Evolutionary conservation across 2,329 filamentous ascomycete genomes (phyloP).

Genomic region (Aspergillus tubingensis): DNA sequence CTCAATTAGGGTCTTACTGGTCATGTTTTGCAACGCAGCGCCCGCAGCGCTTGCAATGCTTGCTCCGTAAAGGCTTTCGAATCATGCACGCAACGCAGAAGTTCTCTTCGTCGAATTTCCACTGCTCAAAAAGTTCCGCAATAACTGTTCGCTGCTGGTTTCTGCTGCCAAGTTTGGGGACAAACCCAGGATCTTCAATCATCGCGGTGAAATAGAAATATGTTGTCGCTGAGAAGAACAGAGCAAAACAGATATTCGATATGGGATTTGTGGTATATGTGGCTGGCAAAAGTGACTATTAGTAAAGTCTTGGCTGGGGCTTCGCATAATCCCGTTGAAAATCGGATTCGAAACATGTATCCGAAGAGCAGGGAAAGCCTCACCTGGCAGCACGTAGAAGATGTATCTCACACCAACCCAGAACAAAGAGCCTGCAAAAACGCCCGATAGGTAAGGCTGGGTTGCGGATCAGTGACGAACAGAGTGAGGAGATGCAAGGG

Average conservation of each 20-base stretch:
- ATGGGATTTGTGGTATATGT: slow-evolving; percentile 69
- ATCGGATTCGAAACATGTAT: no score
- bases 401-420: slow-evolving; percentile 77
- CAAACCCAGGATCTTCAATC: slow-evolving; percentile 85
- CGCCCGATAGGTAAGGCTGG: slow-evolving; percentile 87
- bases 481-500: neutral
- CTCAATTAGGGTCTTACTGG: slow-evolving; percentile 65
- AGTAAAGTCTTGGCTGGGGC: slow-evolving; percentile 3
- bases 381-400: slow-evolving; percentile 71
- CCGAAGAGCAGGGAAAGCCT: slow-evolving; percentile 28
- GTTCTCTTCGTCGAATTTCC: slow-evolving; percentile 91
- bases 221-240: slow-evolving; percentile 64
- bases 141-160: slow-evolving; percentile 88
- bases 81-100: slow-evolving; percentile 97
- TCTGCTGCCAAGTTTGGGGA: slow-evolving; percentile 86
- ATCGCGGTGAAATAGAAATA: slow-evolving; percentile 91
- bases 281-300: slow-evolving; percentile 43
- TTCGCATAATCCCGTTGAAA: no score
- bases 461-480: slow-evolving; percentile 21
- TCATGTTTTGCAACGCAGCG: slow-evolving; percentile 96
- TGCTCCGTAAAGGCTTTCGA: slow-evolving; percentile 85
- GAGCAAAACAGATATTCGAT: slow-evolving; percentile 73
- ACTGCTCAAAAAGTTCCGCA: slow-evolving; percentile 77
- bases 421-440: slow-evolving; percentile 86
- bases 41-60: slow-evolving; percentile 89